phyloP scores from a whole-genome alignment of 352 stramenopile genomes.

The Phytophthora fragariaefolia region DNA sequence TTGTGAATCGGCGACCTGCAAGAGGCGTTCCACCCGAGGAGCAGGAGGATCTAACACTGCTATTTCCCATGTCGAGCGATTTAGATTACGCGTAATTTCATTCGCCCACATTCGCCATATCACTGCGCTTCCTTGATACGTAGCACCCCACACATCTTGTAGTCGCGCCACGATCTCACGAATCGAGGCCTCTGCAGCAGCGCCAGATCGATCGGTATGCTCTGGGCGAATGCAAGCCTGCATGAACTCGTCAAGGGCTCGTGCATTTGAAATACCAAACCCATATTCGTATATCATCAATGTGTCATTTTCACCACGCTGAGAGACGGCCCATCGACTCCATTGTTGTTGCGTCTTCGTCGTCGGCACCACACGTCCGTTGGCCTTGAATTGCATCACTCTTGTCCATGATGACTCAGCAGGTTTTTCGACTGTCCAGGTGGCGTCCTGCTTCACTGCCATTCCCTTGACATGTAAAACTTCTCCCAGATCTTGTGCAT shows the following conservation, averaged over 20 bases:
- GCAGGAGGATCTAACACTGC: neutral
- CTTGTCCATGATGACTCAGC: neutral
- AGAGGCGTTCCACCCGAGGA: neutral
- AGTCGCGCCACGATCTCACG: conserved; percentile 1
- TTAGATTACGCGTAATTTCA: conserved; percentile 3
- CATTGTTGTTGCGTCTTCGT: neutral
- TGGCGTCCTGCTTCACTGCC: neutral
- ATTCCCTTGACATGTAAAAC: neutral
- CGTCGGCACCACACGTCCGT: neutral
- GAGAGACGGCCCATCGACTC: neutral
- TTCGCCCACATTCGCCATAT: conserved; percentile 20
- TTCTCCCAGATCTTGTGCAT: neutral
- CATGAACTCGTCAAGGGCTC: neutral
- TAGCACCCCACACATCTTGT: conserved; percentile 1
- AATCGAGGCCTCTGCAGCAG: neutral
- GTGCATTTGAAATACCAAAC: neutral
- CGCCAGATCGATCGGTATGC: neutral
- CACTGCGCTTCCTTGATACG: conserved; percentile 2
- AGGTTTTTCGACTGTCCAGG: neutral
- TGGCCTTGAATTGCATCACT: neutral
- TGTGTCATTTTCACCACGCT: neutral
- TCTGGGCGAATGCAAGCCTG: neutral
- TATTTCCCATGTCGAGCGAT: conserved; percentile 15
- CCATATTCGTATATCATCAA: conserved; percentile 7
- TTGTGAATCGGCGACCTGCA: neutral